These are phyloP conservation scores for Sporothrix pseudoabietina DNA, from an alignment of 2,329 filamentous ascomycete genomes.

Conservation along the genomic window DNA sequence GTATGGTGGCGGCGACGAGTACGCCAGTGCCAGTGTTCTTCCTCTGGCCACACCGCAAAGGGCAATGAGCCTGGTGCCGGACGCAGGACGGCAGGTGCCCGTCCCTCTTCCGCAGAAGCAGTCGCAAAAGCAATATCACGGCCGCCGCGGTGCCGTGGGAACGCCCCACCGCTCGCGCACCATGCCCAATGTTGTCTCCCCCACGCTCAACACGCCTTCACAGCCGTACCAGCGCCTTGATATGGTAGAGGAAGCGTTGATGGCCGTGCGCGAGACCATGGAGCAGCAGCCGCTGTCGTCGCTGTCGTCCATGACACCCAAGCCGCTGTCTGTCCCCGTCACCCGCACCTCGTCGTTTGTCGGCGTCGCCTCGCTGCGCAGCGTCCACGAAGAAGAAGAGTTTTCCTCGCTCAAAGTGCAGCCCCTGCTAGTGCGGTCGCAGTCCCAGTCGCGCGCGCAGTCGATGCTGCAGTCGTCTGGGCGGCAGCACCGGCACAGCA, in stretches of 20 bases:
- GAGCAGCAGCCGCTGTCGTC: slow-evolving; percentile 16
- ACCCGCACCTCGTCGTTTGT: slow-evolving; percentile 28
- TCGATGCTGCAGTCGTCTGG: slow-evolving; percentile 3
- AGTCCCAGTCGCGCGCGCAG: slow-evolving; percentile 8
- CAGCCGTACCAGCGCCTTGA: slow-evolving; percentile 25
- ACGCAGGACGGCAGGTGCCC: neutral
- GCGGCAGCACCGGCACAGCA: slow-evolving; percentile 29
- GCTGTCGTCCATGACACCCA: neutral
- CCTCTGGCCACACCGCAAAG: neutral
- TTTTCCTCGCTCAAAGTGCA: neutral
- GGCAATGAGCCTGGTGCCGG: neutral
- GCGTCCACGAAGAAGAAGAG: slow-evolving; percentile 30
- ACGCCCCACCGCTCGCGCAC: slow-evolving; percentile 16
- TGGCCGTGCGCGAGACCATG: slow-evolving; percentile 28
- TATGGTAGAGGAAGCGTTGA: slow-evolving; percentile 29
- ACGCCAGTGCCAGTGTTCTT: slow-evolving; percentile 12
- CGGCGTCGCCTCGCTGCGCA: slow-evolving; percentile 24
- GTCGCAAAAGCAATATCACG: neutral
- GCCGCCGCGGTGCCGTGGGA: neutral
- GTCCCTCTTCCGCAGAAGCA: neutral
- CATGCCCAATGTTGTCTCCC: neutral
- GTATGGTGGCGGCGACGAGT: slow-evolving; percentile 32
- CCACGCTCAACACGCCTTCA: neutral
- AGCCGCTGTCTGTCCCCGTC: neutral
- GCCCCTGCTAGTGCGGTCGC: neutral